Evolutionary conservation across 2,329 filamentous ascomycete genomes (phyloP).

Genomic region (Ophiostoma pallidulum): DNA sequence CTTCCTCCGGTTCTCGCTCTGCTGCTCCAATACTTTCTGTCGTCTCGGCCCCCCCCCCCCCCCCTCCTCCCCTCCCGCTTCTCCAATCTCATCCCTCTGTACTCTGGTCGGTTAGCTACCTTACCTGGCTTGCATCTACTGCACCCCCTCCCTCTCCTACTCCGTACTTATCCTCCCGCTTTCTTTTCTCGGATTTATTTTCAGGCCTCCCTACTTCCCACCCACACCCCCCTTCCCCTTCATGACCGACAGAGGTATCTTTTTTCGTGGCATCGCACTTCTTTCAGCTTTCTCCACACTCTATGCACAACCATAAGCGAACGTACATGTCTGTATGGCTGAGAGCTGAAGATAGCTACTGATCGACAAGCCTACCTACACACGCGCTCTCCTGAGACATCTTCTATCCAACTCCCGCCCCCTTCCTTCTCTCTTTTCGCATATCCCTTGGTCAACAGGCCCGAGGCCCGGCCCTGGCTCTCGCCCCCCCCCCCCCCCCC

Average conservation of each 20-base stretch:
- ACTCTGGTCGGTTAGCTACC: neutral
- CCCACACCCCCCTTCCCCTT: neutral
- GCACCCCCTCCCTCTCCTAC: neutral
- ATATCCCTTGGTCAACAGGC: slow-evolving; percentile 5
- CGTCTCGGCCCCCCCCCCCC: neutral
- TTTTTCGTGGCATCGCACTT: slow-evolving; percentile 4
- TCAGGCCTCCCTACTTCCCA: neutral
- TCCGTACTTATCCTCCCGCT: neutral
- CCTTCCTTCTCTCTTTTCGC: neutral
- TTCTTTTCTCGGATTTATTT: neutral
- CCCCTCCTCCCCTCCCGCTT: neutral
- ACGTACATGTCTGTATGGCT: slow-evolving; percentile 10
- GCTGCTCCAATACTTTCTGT: neutral
- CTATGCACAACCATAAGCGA: slow-evolving; percentile 12
- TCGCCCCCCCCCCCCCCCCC: neutral
- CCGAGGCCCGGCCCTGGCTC: neutral
- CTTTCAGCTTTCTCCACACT: slow-evolving; percentile 14
- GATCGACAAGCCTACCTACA: slow-evolving; percentile 20
- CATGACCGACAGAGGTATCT: neutral
- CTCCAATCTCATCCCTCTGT: neutral
- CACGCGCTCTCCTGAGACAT: slow-evolving; percentile 10
- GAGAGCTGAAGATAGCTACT: slow-evolving; percentile 17
- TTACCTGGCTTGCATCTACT: neutral
- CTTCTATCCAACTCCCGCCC: neutral
- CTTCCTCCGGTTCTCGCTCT: neutral